A percentile compares a stretch with the other conserved stretches of the same genome.
These are phyloP conservation scores for Phytophthora vignae DNA, from an alignment of 352 stramenopile species.

Conservation along the genomic window DNA sequence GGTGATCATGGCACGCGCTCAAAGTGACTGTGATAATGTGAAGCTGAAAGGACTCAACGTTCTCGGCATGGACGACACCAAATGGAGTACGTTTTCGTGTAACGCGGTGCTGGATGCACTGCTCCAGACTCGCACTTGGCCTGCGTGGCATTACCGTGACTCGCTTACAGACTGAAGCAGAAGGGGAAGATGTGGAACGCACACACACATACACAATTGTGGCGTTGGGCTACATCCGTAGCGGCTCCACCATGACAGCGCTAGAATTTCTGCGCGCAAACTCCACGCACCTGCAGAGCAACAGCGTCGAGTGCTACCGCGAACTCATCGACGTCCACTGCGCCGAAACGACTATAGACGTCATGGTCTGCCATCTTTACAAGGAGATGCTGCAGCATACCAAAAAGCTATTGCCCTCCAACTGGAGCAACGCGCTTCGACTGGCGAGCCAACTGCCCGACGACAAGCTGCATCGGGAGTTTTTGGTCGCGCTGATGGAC, in stretches of 20 bases:
- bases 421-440: constrained; percentile 13
- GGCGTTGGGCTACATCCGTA: constrained; percentile 52
- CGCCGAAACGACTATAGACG: not conserved
- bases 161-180: constrained; percentile 51
- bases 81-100: constrained; percentile 55
- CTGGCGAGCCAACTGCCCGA: constrained; percentile 5
- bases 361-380: constrained; percentile 14
- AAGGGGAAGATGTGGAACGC: constrained; percentile 52
- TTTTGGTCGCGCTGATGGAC: not conserved
- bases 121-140: constrained; percentile 46
- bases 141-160: too few relatives aligned
- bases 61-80: constrained; percentile 33
- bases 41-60: constrained; percentile 8
- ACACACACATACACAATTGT: constrained; percentile 54
- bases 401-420: not conserved
- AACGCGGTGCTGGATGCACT: constrained; percentile 55
- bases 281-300: not conserved
- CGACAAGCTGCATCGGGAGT: constrained; percentile 6
- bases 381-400: constrained; percentile 15
- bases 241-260: constrained; percentile 10
- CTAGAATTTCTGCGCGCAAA: constrained; percentile 3
- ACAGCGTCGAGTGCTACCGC: constrained; percentile 1
- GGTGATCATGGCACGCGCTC: constrained; percentile 19
- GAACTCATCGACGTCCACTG: constrained; percentile 11
- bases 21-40: constrained; percentile 1